Base-by-base conservation (phyloP, 2,329 filamentous ascomycete species). In the Fusarium xylarioides region DNA sequence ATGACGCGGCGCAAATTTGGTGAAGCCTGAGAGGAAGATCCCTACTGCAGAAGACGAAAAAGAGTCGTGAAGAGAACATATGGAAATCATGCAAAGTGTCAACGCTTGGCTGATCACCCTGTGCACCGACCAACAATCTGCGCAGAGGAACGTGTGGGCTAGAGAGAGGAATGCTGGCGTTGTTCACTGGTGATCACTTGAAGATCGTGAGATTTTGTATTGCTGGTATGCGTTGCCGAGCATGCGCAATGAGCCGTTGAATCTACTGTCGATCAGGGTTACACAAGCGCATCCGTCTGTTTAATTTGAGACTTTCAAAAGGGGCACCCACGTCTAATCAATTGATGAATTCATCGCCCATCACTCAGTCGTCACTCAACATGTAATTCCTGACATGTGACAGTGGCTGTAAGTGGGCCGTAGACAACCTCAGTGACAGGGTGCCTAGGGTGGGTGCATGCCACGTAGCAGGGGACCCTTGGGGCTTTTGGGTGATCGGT, bases 311-410 rank as follows among this genome's bases (percentile, higher is more conserved):
- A 61, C 58, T 63, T 62, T 47, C 56, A 67, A 61, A 61, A 66
- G 68, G 65, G 58, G 40, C 44, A 62, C 26, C 30, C 30, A 40
- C 62, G 50, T 69, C 65, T 69, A 68, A 63, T 55, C 55, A 37
- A 61, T 68, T 30, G 37, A 57, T 37, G 44, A 52, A 26, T 46
- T 43, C 34, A 54, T 38, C 28, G 43, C 47, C 42, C 49, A 60
- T 21, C 28, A 59, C 34, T 49, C 44, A 38, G 35, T 28, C 43
- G 53, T n/a, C 30, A 67, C 34, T 43, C 44, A 43, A 40, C 43
- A 12, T 47, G 30, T 14, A 55, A 53, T 55, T 71, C 60, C 58
- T 78, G 77, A 76, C 79, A 80, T 80, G 79, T 80, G 79, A 80
- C 77, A 76, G 79, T 79, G 79, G 78, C 79, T 79, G 74, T 68